Evolutionary conservation across 2,329 filamentous ascomycete genomes (phyloP).

Genomic region (Talaromyces sp.): DNA sequence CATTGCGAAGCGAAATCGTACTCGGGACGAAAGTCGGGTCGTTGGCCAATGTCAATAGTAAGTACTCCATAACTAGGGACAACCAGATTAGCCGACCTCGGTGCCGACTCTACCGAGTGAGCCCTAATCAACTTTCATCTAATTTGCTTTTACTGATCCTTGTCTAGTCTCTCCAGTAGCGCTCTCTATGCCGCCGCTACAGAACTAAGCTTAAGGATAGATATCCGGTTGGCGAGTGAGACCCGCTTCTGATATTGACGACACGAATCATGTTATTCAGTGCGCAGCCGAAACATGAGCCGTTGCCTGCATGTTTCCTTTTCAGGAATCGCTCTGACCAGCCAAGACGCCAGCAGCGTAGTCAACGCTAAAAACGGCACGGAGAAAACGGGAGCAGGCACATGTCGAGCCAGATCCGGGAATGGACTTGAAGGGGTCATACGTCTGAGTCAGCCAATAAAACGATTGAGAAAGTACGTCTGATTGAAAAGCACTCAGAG

Average conservation of each 20-base stretch:
- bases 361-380: not conserved
- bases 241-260: not conserved
- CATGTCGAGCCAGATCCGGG: not conserved
- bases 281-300: not conserved
- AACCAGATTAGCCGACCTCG: not conserved
- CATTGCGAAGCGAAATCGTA: not conserved
- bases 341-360: not conserved
- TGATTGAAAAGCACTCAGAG: not conserved
- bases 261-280: not conserved
- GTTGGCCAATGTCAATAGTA: not conserved
- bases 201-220: not conserved
- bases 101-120: too few species aligned
- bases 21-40: not conserved
- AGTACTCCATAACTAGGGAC: not conserved
- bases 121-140: too few species aligned
- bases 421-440: too few species aligned
- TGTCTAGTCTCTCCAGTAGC: not conserved
- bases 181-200: not conserved
- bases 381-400: not conserved
- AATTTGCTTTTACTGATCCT: not conserved
- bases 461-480: not conserved
- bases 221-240: not conserved
- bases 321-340: not conserved
- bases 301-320: not conserved
- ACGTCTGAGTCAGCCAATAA: not conserved